Percentiles rank a stretch among this genome's conserved stretches.
Evolutionary conservation across 2,329 filamentous ascomycete genomes (phyloP).

Genomic region (Hymenoscyphus infarciens): DNA sequence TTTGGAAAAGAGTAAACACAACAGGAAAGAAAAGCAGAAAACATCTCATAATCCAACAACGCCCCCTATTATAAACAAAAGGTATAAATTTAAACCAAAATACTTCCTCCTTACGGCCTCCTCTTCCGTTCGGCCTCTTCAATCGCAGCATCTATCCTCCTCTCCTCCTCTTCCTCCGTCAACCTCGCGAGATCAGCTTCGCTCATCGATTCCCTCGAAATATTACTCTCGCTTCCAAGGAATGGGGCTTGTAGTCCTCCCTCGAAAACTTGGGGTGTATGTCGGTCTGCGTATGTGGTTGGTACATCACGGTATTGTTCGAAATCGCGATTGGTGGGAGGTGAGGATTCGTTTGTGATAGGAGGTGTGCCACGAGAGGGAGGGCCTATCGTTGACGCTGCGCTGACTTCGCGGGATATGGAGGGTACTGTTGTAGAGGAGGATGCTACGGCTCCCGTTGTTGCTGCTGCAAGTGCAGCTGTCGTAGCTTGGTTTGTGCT

Average conservation of each 20-base stretch:
- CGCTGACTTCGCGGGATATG: conserved; percentile 20
- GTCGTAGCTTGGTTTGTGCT: background rate
- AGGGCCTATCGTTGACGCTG: conserved; percentile 11
- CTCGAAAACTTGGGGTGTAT: conserved; percentile 20
- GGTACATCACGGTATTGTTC: conserved; percentile 26
- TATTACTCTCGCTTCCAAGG: conserved; percentile 7
- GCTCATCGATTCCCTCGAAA: conserved; percentile 21
- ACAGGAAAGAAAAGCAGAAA: background rate
- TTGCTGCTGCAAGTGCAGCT: background rate
- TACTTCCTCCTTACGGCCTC: background rate
- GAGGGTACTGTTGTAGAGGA: background rate
- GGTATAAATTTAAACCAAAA: background rate
- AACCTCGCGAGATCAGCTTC: conserved; percentile 28
- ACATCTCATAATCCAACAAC: background rate
- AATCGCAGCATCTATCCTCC: conserved; percentile 33
- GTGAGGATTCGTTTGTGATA: background rate
- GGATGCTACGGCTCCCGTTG: background rate
- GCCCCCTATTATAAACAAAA: background rate
- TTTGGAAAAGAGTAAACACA: background rate
- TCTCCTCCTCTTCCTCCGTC: conserved; percentile 31
- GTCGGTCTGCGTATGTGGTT: conserved; percentile 19
- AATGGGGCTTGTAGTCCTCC: conserved; percentile 2
- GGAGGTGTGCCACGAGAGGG: conserved; percentile 5
- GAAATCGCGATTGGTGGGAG: conserved; percentile 10
- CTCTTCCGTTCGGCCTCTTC: conserved; percentile 25